Percentiles rank a stretch among this genome's conserved stretches.
Conservation (phyloP, 2,329 filamentous ascomycete genomes). For the Aspergillus ruber region DNA sequence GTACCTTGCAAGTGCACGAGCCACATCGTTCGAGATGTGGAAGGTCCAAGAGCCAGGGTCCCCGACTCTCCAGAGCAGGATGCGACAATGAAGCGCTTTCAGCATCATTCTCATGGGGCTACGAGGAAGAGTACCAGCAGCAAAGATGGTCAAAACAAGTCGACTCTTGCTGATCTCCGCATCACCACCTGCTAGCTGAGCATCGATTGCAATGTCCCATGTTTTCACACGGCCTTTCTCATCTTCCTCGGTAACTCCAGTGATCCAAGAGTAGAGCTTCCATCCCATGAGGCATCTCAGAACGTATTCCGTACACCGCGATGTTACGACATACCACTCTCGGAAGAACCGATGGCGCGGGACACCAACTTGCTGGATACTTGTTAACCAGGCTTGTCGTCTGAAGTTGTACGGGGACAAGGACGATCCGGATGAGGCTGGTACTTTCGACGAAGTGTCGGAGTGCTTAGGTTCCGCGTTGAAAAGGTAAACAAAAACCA, state of each 20-base stretch:
- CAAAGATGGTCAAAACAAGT: constrained; percentile 76
- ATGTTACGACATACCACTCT: constrained; percentile 70
- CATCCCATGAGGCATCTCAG: constrained; percentile 70
- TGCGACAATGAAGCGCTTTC: constrained; percentile 84
- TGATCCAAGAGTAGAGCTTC: constrained; percentile 69
- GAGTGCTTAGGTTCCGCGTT: constrained; percentile 52
- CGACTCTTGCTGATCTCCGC: constrained; percentile 83
- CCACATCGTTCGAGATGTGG: constrained; percentile 60
- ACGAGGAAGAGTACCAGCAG: constrained; percentile 77
- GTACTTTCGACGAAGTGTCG: constrained; percentile 34
- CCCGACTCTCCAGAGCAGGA: constrained; percentile 74
- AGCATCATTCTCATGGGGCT: constrained; percentile 81
- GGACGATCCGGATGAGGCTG: constrained; percentile 16
- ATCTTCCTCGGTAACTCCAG: constrained; percentile 74
- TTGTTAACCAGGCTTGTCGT: constrained; percentile 84
- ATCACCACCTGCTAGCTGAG: constrained; percentile 85
- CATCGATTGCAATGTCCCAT: constrained; percentile 89
- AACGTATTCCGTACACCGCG: constrained; percentile 78
- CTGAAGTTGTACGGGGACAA: constrained; percentile 75
- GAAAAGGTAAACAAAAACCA: constrained; percentile 52
- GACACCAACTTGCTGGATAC: constrained; percentile 87
- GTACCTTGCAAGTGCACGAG: constrained; percentile 64
- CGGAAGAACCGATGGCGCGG: constrained; percentile 80
- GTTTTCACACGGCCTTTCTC: constrained; percentile 82
- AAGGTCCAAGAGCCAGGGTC: constrained; percentile 60